phyloP scores from a whole-genome alignment of 2,329 filamentous ascomycete species.

The Fusarium xyrophilum region DNA sequence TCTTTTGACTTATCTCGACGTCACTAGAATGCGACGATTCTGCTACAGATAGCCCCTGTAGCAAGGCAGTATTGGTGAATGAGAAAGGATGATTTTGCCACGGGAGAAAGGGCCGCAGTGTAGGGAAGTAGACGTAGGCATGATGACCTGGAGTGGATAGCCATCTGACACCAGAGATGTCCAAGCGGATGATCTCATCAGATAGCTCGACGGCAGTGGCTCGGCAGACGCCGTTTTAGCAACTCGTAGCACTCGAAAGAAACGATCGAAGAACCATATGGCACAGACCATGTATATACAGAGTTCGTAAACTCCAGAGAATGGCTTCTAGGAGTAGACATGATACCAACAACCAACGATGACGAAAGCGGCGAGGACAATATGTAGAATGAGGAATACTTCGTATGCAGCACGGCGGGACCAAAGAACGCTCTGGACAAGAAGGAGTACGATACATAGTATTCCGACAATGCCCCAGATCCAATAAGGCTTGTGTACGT shows the following conservation, averaged over 20 bases:
- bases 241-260: background rate
- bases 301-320: background rate
- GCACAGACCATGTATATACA: background rate
- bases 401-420: background rate
- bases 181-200: background rate
- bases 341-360: background rate
- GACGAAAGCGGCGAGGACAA: background rate
- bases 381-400: background rate
- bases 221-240: accelerated
- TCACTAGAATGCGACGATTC: background rate
- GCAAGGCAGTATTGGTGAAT: background rate
- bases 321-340: background rate
- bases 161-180: background rate
- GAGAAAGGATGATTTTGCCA: background rate
- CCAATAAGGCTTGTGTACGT: background rate
- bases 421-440: background rate
- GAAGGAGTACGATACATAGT: accelerated
- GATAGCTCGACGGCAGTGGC: accelerated
- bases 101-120: accelerated
- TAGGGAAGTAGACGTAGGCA: background rate
- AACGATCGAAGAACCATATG: background rate
- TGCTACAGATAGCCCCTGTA: background rate
- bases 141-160: background rate
- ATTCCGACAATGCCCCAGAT: background rate
- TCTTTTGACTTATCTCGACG: background rate